Conservation (phyloP, 176 grass and related monocot genomes). For the Oryza glaberrima region DNA sequence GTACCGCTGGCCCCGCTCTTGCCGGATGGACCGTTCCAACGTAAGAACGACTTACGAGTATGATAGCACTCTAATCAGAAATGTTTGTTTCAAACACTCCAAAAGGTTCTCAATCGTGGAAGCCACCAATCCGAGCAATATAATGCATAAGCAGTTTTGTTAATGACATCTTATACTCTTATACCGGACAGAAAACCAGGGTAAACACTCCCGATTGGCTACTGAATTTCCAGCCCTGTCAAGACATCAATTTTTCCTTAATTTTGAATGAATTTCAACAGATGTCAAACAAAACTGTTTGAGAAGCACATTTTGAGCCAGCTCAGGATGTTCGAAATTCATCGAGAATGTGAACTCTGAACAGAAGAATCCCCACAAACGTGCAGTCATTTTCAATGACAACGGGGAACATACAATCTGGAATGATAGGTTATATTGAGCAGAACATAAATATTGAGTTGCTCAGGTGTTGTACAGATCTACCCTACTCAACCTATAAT, state of each 20-base stretch:
- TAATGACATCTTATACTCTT: too few relatives aligned
- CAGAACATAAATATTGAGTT: conserved; percentile 9
- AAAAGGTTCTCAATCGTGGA: too few relatives aligned
- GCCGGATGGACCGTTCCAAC: not conserved
- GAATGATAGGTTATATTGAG: not conserved
- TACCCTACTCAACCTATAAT: conserved; percentile 48
- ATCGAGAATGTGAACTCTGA: too few relatives aligned
- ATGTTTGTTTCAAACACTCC: not conserved
- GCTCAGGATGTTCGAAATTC: too few relatives aligned
- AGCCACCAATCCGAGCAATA: not conserved
- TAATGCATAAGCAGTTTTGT: not conserved
- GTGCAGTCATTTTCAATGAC: not conserved
- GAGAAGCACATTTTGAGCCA: too few relatives aligned
- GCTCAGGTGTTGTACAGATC: not conserved
- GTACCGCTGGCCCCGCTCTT: not conserved
- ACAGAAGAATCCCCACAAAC: not conserved
- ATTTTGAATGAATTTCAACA: too few relatives aligned
- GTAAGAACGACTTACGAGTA: not conserved
- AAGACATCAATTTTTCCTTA: too few relatives aligned
- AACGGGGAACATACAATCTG: not conserved
- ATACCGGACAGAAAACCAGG: too few relatives aligned
- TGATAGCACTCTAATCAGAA: not conserved
- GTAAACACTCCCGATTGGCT: too few relatives aligned
- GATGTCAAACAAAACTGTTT: too few relatives aligned
- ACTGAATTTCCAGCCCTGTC: too few relatives aligned